Evolutionary conservation across 1,139 yeast genomes (phyloP).

Genomic region (Nakaseomyces bracarensis): DNA sequence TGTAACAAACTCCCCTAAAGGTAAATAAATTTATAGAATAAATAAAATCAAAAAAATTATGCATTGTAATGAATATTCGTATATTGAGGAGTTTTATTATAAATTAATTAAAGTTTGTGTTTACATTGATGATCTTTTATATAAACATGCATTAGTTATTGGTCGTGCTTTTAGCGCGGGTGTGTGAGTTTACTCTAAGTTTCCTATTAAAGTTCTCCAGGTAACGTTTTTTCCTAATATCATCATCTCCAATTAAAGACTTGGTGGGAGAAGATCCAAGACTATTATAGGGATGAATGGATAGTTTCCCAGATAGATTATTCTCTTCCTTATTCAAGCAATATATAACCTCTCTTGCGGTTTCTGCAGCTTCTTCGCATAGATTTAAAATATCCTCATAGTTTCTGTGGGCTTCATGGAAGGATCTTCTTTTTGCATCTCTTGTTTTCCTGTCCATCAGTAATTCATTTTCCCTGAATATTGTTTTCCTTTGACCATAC

Average conservation of each 20-base stretch:
- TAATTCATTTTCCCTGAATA: background rate
- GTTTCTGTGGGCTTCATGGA: conserved; percentile 10
- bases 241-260: background rate
- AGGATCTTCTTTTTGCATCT: conserved; percentile 1
- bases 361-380: conserved; percentile 28
- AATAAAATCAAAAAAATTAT: background rate
- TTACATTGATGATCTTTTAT: background rate
- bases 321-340: conserved; percentile 11
- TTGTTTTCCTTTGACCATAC: conserved; percentile 1
- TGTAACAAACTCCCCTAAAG: conserved; percentile 27
- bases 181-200: conserved; percentile 3
- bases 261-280: background rate
- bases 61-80: conserved; percentile 5
- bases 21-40: background rate
- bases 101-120: background rate
- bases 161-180: background rate
- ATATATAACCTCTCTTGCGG: conserved; percentile 23
- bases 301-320: background rate
- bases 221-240: background rate
- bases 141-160: background rate
- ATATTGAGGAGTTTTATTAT: background rate
- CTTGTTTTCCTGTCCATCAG: conserved; percentile 6
- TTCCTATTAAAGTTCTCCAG: conserved; percentile 1
- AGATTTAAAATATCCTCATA: conserved; percentile 19
- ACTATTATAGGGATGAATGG: conserved; percentile 1